phyloP scores from a whole-genome alignment of 179 eudicot genomes.

The Patellifolia procumbens region DNA sequence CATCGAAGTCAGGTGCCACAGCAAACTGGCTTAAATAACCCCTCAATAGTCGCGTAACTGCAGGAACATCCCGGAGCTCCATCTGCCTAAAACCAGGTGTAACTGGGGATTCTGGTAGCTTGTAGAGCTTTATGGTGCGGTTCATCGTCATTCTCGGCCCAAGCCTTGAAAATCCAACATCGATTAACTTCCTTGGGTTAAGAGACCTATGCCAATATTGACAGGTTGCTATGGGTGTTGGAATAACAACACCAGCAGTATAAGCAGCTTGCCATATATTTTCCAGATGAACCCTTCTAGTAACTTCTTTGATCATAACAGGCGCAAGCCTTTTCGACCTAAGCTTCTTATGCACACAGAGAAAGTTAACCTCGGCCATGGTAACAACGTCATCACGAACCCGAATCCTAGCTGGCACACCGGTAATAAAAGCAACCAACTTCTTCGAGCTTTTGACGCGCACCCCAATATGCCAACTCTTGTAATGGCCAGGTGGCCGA shows the following conservation, averaged over 20 bases:
- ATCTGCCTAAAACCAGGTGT: slow-evolving; percentile 76
- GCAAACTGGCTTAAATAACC: slow-evolving; percentile 54
- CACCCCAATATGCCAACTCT: slow-evolving; percentile 78
- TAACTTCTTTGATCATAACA: slow-evolving; percentile 78
- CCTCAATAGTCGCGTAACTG: slow-evolving; percentile 66
- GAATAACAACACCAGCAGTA: slow-evolving; percentile 76
- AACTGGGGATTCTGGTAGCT: slow-evolving; percentile 61
- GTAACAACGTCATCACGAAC: slow-evolving; percentile 50
- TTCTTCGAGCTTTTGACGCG: slow-evolving; percentile 62
- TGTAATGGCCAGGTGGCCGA: slow-evolving; percentile 67
- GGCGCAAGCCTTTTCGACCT: slow-evolving; percentile 79
- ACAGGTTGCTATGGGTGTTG: slow-evolving; percentile 66
- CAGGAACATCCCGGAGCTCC: slow-evolving; percentile 78
- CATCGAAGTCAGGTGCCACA: slow-evolving; percentile 72
- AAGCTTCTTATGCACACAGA: slow-evolving; percentile 79
- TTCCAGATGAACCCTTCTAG: slow-evolving; percentile 71
- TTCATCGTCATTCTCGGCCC: slow-evolving; percentile 87
- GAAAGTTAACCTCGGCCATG: slow-evolving; percentile 75
- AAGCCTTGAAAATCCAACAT: slow-evolving; percentile 73
- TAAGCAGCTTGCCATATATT: slow-evolving; percentile 86
- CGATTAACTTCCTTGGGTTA: slow-evolving; percentile 76
- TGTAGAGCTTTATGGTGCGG: slow-evolving; percentile 70
- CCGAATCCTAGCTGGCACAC: slow-evolving; percentile 68
- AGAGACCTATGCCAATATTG: slow-evolving; percentile 76
- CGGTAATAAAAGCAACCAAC: slow-evolving; percentile 70